Conservation (phyloP, 345 rosid genomes). For the Anastatica hierochuntica region DNA sequence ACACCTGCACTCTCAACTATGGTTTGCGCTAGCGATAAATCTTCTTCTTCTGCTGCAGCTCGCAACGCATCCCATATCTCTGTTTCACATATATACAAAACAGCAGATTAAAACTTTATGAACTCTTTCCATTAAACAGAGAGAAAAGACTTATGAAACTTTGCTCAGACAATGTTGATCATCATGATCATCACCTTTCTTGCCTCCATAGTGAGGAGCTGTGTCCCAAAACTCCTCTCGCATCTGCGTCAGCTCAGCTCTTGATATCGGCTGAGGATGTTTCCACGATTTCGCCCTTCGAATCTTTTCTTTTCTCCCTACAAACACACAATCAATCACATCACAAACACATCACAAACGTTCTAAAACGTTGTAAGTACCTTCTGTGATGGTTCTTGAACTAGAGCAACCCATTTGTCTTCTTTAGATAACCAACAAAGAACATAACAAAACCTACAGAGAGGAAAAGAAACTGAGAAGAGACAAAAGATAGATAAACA, state of each 20-base stretch:
- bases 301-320: constrained; percentile 52
- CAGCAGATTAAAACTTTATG: background rate
- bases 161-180: background rate
- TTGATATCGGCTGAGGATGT: constrained; percentile 76
- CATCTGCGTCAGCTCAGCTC: constrained; percentile 61
- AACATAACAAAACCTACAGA: constrained; percentile 1
- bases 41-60: constrained; percentile 70
- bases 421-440: background rate
- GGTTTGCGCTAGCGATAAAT: constrained; percentile 52
- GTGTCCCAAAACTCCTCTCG: constrained; percentile 97
- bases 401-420: constrained; percentile 27
- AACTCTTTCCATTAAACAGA: background rate
- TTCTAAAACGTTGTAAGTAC: too few relatives aligned
- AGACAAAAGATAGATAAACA: too few relatives aligned
- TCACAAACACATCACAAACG: background rate
- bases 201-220: constrained; percentile 93
- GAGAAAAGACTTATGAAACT: background rate
- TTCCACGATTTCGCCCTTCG: constrained; percentile 84
- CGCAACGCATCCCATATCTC: constrained; percentile 91
- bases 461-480: background rate
- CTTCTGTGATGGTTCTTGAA: constrained; percentile 19
- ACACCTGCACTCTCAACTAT: constrained; percentile 77
- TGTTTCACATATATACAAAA: constrained; percentile 21
- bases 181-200: constrained; percentile 18
- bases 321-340: constrained; percentile 7